These are phyloP conservation scores for Phytophthora tentaculata DNA, from an alignment of 352 stramenopile species.

Conservation along the genomic window DNA sequence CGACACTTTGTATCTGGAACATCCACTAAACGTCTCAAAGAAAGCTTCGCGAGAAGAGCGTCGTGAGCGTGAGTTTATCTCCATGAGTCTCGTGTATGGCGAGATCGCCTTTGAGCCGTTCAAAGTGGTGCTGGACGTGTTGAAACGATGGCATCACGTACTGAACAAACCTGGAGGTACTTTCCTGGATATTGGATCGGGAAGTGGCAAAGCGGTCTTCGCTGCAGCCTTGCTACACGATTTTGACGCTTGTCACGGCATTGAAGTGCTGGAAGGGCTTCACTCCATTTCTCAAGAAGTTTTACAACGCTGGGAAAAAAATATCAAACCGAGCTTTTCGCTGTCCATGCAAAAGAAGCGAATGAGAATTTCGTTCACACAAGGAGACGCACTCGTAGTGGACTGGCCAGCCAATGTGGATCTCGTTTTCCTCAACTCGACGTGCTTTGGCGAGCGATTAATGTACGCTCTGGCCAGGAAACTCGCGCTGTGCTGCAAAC, in stretches of 20 bases:
- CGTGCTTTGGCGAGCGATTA: conserved; percentile 81
- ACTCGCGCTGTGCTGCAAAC: conserved; percentile 53
- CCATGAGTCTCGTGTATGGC: conserved; percentile 87
- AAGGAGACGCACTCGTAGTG: conserved; percentile 66
- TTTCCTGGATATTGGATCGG: conserved; percentile 90
- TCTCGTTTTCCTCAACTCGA: conserved; percentile 91
- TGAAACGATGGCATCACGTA: conserved; percentile 68
- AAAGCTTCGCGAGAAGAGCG: conserved; percentile 45
- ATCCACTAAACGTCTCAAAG: conserved; percentile 44
- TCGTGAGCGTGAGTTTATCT: conserved; percentile 63
- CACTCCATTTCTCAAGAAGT: conserved; percentile 66
- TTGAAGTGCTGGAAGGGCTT: conserved; percentile 89
- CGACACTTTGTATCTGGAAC: conserved; percentile 49
- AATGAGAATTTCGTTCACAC: conserved; percentile 72
- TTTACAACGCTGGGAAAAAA: conserved; percentile 59
- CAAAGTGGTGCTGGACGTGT: conserved; percentile 58
- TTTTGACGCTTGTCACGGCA: conserved; percentile 85
- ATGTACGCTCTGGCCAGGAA: conserved; percentile 63
- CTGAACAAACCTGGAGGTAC: conserved; percentile 68
- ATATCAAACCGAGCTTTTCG: conserved; percentile 51
- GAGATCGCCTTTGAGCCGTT: conserved; percentile 90
- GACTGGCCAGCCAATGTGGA: conserved; percentile 75
- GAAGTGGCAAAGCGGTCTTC: conserved; percentile 89
- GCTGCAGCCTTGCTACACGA: conserved; percentile 82
- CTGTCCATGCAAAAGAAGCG: conserved; percentile 73